Conservation (phyloP, 768 basidiomycete genomes). For the Pulveroboletus sp. region DNA sequence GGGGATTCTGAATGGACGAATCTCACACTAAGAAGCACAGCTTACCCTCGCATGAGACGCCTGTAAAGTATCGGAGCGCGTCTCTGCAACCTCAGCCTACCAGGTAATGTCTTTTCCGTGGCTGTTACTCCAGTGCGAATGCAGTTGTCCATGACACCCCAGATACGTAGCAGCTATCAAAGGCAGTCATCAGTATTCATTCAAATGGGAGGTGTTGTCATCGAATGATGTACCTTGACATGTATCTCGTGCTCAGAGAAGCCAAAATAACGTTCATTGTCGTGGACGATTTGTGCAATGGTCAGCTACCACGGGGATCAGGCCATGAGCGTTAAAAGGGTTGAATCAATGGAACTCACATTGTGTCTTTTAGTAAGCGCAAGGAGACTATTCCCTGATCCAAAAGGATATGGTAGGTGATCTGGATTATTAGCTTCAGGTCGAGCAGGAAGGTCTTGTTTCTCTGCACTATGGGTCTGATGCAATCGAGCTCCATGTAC, state of each 20-base stretch:
- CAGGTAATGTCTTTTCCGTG: slow-evolving; percentile 75
- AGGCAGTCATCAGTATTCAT: neutral
- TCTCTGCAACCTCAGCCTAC: slow-evolving; percentile 72
- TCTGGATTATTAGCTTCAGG: slow-evolving; percentile 29
- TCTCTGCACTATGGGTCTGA: slow-evolving; percentile 48
- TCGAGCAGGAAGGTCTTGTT: slow-evolving; percentile 13
- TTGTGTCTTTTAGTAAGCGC: slow-evolving; percentile 77
- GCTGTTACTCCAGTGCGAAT: slow-evolving; percentile 83
- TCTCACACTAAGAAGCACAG: neutral
- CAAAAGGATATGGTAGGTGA: slow-evolving; percentile 82
- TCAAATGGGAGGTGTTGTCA: neutral
- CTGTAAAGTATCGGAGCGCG: slow-evolving; percentile 87
- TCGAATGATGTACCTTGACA: slow-evolving; percentile 46
- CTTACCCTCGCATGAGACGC: slow-evolving; percentile 84
- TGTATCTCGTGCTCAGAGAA: slow-evolving; percentile 71
- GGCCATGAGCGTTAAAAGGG: neutral
- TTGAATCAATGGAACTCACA: slow-evolving; percentile 40
- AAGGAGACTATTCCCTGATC: slow-evolving; percentile 69
- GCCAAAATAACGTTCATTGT: slow-evolving; percentile 84
- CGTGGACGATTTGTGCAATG: slow-evolving; percentile 89
- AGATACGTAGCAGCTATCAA: slow-evolving; percentile 63
- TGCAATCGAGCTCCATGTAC: slow-evolving; percentile 80
- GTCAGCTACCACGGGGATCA: slow-evolving; percentile 57
- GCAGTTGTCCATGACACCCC: slow-evolving; percentile 90
- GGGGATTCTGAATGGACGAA: slow-evolving; percentile 16